Evolutionary conservation across 2,329 filamentous ascomycete genomes (phyloP).

Genomic region (Ophiocordyceps australis): DNA sequence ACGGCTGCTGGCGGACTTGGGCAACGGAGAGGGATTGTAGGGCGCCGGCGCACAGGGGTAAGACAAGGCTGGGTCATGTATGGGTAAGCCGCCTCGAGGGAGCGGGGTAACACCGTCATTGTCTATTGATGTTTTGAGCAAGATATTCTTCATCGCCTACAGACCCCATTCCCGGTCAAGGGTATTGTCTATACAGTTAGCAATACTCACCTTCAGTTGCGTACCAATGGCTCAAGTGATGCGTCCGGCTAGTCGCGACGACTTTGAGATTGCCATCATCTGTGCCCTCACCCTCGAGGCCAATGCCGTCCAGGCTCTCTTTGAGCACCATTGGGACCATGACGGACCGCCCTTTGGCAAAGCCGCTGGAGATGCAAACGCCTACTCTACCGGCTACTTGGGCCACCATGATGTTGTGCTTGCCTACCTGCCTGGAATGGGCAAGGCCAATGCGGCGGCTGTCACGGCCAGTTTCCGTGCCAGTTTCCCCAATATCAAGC

Average conservation of each 20-base stretch:
- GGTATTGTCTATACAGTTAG: too few species aligned
- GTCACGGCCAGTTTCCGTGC: conserved; percentile 9
- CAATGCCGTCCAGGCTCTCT: neutral
- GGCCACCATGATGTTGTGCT: conserved; percentile 10
- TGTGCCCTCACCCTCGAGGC: neutral
- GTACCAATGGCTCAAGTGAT: too few species aligned
- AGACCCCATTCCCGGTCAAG: too few species aligned
- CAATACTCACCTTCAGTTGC: too few species aligned
- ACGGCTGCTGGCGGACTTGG: too few species aligned
- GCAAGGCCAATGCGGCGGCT: conserved; percentile 10
- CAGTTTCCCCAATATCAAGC: conserved; percentile 13
- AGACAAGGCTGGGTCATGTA: too few species aligned
- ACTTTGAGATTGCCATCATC: neutral
- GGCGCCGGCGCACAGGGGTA: too few species aligned
- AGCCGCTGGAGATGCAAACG: neutral
- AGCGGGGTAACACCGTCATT: too few species aligned
- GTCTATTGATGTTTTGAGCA: too few species aligned
- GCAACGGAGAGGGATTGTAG: too few species aligned
- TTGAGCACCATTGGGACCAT: neutral
- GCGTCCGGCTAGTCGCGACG: neutral
- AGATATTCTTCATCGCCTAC: too few species aligned
- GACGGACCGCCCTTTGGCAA: neutral
- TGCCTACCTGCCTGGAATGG: conserved; percentile 8
- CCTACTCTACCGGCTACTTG: conserved; percentile 7
- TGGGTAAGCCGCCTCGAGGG: too few species aligned